These are phyloP conservation scores for Pugionium cornutum DNA, from an alignment of 345 rosid species.

Conservation along the genomic window DNA sequence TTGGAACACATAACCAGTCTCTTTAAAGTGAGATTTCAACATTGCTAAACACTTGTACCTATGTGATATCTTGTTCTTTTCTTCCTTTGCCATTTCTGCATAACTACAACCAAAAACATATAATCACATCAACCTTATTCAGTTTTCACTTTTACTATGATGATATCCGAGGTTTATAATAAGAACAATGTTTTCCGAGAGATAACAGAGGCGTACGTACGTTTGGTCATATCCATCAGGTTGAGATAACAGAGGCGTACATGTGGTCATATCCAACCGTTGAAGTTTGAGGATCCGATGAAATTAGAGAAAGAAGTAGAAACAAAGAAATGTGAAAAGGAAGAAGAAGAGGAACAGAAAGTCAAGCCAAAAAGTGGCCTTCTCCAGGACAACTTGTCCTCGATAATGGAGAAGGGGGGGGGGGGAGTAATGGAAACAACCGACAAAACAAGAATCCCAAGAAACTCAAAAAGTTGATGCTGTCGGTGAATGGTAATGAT, in stretches of 20 bases:
- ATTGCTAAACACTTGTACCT: constrained; percentile 71
- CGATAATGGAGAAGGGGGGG: constrained; percentile 46
- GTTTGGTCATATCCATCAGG: constrained; percentile 87
- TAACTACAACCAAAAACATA: constrained; percentile 46
- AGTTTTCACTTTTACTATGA: background rate
- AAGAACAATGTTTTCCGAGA: background rate
- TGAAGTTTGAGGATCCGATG: constrained; percentile 24
- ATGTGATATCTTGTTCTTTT: constrained; percentile 90
- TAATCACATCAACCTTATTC: constrained; percentile 9
- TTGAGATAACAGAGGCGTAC: constrained; percentile 60
- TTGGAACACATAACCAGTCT: constrained; percentile 62
- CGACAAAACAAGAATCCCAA: constrained; percentile 55
- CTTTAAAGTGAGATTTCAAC: constrained; percentile 73
- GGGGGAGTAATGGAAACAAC: constrained; percentile 24
- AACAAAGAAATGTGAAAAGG: constrained; percentile 47
- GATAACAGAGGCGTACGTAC: constrained; percentile 57
- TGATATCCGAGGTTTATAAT: background rate
- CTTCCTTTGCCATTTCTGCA: constrained; percentile 92
- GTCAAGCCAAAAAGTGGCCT: constrained; percentile 44
- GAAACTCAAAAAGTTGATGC: no score
- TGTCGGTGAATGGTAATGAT: no score
- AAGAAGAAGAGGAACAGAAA: constrained; percentile 49
- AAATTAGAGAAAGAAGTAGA: constrained; percentile 28
- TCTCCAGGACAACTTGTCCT: background rate
- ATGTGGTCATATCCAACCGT: constrained; percentile 25